phyloP scores from a whole-genome alignment of 2,329 filamentous ascomycete genomes.

The Biscogniauxia marginata region DNA sequence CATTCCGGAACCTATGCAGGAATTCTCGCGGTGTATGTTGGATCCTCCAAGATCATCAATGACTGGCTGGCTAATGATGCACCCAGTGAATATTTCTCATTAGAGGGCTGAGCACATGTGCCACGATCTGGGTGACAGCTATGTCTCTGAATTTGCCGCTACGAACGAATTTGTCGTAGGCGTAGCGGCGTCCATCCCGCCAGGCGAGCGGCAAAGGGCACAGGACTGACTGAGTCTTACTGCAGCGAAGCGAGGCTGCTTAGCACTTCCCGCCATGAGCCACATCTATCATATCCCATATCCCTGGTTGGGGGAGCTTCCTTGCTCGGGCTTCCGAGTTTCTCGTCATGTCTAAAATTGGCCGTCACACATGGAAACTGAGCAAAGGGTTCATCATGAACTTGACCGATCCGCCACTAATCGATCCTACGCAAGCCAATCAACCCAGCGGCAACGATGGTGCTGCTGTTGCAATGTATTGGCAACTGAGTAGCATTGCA shows the following conservation, averaged over 20 bases:
- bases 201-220: slow-evolving; percentile 17
- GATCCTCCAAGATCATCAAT: neutral
- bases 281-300: neutral
- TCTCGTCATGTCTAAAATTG: neutral
- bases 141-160: slow-evolving; percentile 15
- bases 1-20: slow-evolving; percentile 14
- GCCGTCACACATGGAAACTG: neutral
- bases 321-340: neutral
- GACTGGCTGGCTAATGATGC: neutral
- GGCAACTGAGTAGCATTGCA: neutral
- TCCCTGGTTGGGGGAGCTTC: neutral
- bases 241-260: neutral
- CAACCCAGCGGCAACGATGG: neutral
- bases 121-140: slow-evolving; percentile 1
- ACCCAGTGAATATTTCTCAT: slow-evolving; percentile 1
- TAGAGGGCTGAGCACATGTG: slow-evolving; percentile 6
- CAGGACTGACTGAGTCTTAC: neutral
- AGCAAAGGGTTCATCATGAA: neutral
- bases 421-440: neutral
- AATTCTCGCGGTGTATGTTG: slow-evolving; percentile 13
- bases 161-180: slow-evolving; percentile 11
- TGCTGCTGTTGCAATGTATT: neutral
- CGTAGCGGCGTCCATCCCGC: slow-evolving; percentile 11
- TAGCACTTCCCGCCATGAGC: neutral
- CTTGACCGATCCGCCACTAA: neutral